A percentile compares a stretch with the other conserved stretches of the same genome.
Evolutionary conservation across 768 basidiomycete species (phyloP).

Genomic region (Daedaleopsis nitida): DNA sequence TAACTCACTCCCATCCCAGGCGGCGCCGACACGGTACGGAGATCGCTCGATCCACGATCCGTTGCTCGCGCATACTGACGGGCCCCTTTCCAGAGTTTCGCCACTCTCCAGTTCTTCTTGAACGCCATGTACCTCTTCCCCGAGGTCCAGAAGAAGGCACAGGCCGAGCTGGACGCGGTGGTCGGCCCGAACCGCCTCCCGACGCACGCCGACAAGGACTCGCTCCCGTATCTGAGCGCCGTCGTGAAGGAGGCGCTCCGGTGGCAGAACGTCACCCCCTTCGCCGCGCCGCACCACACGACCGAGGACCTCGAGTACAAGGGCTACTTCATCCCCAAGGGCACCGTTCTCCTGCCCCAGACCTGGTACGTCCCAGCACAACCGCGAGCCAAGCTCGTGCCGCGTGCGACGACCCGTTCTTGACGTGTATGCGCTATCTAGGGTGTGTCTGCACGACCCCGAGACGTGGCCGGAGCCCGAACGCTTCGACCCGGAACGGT

Average conservation of each 20-base stretch:
- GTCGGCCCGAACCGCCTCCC: conserved; percentile 17
- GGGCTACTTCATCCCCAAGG: conserved; percentile 27
- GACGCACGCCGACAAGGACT: conserved; percentile 1
- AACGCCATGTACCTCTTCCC: conserved; percentile 31
- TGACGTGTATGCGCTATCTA: neutral
- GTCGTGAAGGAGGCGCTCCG: conserved; percentile 17
- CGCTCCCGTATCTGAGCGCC: conserved; percentile 11
- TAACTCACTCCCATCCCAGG: neutral
- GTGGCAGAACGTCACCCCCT: conserved; percentile 12
- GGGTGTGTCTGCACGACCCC: conserved; percentile 11
- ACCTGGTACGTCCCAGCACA: conserved; percentile 20
- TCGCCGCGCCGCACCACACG: conserved; percentile 30
- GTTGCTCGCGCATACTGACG: neutral
- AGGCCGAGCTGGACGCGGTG: conserved; percentile 14
- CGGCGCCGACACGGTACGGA: conserved; percentile 22
- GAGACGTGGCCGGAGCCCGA: conserved; percentile 8
- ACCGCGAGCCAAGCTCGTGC: neutral
- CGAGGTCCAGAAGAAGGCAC: conserved; percentile 22
- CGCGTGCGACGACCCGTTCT: too few relatives aligned
- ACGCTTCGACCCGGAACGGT: conserved; percentile 13
- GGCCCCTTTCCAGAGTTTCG: conserved; percentile 17
- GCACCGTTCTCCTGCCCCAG: conserved; percentile 24
- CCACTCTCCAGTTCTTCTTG: conserved; percentile 28
- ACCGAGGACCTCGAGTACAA: conserved; percentile 25
- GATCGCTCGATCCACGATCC: too few relatives aligned